Percentiles rank a stretch among this genome's conserved stretches.
phyloP scores from a whole-genome alignment of 2,329 filamentous ascomycete genomes.

The Neobulgaria alba region DNA sequence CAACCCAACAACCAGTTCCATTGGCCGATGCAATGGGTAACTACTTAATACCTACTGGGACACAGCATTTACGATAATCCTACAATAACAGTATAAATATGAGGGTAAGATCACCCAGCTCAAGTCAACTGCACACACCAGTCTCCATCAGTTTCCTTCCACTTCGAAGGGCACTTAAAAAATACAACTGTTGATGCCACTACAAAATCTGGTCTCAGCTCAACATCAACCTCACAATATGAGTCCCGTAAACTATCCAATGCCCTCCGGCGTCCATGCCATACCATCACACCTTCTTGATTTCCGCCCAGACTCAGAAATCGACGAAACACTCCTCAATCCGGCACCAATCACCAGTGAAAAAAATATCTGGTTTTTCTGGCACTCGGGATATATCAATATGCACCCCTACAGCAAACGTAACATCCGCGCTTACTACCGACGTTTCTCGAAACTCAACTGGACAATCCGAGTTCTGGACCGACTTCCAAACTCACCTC shows the following conservation, averaged over 20 bases:
- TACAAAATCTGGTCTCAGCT: conserved; percentile 2
- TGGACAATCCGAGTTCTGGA: conserved; percentile 47
- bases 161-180: neutral
- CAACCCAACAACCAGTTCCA: no score
- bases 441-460: conserved; percentile 41
- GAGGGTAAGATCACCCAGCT: neutral
- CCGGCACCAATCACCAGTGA: conserved; percentile 32
- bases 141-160: neutral
- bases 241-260: conserved; percentile 23
- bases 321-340: conserved; percentile 36
- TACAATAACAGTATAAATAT: neutral
- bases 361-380: conserved; percentile 53
- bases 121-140: neutral
- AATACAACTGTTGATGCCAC: neutral
- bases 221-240: conserved; percentile 11
- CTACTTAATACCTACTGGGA: neutral
- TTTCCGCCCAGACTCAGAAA: conserved; percentile 36
- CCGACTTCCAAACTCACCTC: conserved; percentile 34
- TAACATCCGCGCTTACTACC: conserved; percentile 45
- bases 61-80: neutral
- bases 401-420: conserved; percentile 44
- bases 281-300: conserved; percentile 36
- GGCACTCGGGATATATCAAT: conserved; percentile 40
- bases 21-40: no score
- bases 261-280: conserved; percentile 34